phyloP scores from a whole-genome alignment of 2,329 filamentous ascomycete genomes.

The Pseudocercospora pini-densiflorae region DNA sequence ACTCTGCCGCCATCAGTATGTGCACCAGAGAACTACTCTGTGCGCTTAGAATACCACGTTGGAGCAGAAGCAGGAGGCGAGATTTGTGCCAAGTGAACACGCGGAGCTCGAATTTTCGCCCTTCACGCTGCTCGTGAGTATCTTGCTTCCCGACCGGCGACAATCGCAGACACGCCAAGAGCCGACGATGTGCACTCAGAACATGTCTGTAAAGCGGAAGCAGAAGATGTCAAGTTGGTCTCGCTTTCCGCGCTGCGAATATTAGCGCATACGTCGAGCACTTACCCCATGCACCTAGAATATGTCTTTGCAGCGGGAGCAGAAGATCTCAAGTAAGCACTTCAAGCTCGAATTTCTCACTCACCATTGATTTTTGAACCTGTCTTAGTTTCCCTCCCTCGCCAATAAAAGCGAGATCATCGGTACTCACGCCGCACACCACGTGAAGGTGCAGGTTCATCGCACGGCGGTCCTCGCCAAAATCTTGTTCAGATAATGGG shows the following conservation, averaged over 20 bases:
- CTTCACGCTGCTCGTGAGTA: no score
- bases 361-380: not conserved
- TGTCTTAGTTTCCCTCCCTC: conserved; percentile 1
- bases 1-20: no score
- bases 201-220: no score
- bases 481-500: not conserved
- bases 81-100: not conserved
- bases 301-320: not conserved
- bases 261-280: not conserved
- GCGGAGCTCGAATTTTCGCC: no score
- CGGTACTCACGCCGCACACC: conserved; percentile 1
- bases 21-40: not conserved
- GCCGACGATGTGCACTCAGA: no score
- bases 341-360: not conserved
- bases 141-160: no score
- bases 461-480: conserved; percentile 1
- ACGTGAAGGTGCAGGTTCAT: not conserved
- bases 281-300: not conserved
- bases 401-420: not conserved
- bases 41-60: not conserved
- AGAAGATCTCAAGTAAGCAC: not conserved
- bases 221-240: not conserved
- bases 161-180: no score
- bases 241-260: not conserved
- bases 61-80: not conserved